Base-by-base conservation (phyloP, 83 land plant species). In the Larix sibirica region DNA sequence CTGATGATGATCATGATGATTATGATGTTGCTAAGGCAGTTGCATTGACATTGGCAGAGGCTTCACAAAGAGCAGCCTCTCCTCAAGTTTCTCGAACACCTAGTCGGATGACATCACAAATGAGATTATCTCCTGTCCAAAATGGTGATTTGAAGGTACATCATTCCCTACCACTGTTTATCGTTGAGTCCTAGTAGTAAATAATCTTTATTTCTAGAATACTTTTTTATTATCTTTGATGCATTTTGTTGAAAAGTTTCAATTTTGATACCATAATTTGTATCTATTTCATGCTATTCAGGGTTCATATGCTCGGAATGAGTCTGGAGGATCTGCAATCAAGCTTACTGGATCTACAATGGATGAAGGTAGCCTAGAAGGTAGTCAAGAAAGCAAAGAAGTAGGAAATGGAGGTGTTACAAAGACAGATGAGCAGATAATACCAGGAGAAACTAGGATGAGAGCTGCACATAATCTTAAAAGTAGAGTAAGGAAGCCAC, bases 21-120 rank as follows among this genome's bases (percentile, higher is more conserved):
- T 87, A 90, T 70, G 94, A 94, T 18, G 96, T 91, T 68, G 94
- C 91, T 60, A 93, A 89, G 65, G 93, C 73, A 62, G 93, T 86
- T 79, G 97, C 95, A 69, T 81, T 91, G 81, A 95, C 98, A 68
- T 81, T 97, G 65, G 91, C 95, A 23, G 89, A 85, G 54, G 96
- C 92, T 78, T 92, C 92, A 66, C 92, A 94, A 33, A 88, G 91
- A 83, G 94, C 81, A 65, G 93, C 92, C 12, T 94, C 97, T 76
- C 95, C 97, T 50, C 94, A 89, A 79, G 81, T 86, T 36, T 93
- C 96, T 80, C 87, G 80, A 36, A 91, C 91, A 16, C 95, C 95
- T 58, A 80, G 83, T 36, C 90, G 87, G 61, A 87, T 86, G 81
- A 83, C 85, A 54, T 88, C 76, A 78, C 86, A 86, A 44, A 79